Evolutionary conservation across 1,284 basidiomycete species (phyloP).

Genomic region (Naganishia cerealis): DNA sequence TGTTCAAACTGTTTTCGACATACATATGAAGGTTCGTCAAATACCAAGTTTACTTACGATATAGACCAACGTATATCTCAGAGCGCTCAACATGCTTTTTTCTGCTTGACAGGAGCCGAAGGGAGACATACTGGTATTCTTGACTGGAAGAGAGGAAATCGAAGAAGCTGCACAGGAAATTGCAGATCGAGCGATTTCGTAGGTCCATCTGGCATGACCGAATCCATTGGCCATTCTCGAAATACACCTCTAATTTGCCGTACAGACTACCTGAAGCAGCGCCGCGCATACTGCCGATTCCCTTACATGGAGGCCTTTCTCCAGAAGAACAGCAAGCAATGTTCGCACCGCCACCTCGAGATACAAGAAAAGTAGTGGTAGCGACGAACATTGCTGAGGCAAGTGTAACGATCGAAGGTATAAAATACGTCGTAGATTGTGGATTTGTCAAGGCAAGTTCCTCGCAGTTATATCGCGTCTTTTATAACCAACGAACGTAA

Average conservation of each 20-base stretch:
- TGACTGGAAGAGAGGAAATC: slow-evolving; percentile 97
- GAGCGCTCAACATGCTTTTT: slow-evolving; percentile 12
- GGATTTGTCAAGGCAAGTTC: slow-evolving; percentile 84
- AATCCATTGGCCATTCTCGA: not conserved
- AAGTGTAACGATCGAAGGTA: slow-evolving; percentile 92
- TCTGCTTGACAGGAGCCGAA: slow-evolving; percentile 61
- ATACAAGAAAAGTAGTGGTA: slow-evolving; percentile 83
- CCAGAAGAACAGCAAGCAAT: slow-evolving; percentile 81
- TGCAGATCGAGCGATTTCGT: slow-evolving; percentile 74
- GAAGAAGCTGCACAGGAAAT: slow-evolving; percentile 80
- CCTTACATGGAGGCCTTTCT: slow-evolving; percentile 83
- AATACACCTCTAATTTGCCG: slow-evolving; percentile 25
- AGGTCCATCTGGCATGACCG: slow-evolving; percentile 43
- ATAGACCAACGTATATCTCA: slow-evolving; percentile 27
- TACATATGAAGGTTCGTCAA: slow-evolving; percentile 71
- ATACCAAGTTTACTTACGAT: not conserved
- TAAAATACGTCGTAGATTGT: slow-evolving; percentile 91
- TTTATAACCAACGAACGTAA: not conserved
- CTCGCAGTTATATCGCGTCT: slow-evolving; percentile 6
- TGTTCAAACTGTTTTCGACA: slow-evolving; percentile 78
- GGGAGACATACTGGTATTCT: slow-evolving; percentile 89
- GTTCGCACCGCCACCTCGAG: slow-evolving; percentile 72
- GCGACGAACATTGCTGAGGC: slow-evolving; percentile 97
- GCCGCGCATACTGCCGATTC: slow-evolving; percentile 66
- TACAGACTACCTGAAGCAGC: slow-evolving; percentile 67